These are phyloP conservation scores for Tagetes patula DNA, from an alignment of 129 eudicot genomes.

Conservation along the genomic window DNA sequence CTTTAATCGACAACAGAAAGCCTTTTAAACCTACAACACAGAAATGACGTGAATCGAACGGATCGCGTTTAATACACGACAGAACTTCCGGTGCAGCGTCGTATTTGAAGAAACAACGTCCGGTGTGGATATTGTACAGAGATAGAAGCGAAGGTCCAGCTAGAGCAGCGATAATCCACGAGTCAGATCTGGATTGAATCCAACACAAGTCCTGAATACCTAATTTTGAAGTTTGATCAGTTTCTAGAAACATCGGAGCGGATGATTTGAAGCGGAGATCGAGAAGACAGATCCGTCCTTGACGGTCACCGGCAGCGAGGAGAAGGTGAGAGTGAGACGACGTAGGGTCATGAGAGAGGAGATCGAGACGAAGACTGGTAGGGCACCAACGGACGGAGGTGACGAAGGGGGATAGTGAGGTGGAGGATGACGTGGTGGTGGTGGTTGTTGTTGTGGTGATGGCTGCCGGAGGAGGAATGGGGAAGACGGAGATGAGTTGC, in stretches of 20 bases:
- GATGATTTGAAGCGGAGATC: conserved; percentile 55
- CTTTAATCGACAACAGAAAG: conserved; percentile 50
- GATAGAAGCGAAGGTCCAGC: conserved; percentile 66
- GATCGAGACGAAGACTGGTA: conserved; percentile 50
- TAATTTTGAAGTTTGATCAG: conserved; percentile 38
- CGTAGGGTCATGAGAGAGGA: conserved; percentile 47
- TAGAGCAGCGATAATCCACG: conserved; percentile 74
- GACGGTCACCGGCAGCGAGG: conserved; percentile 92
- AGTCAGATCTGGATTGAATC: conserved; percentile 60
- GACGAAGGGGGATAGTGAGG: conserved; percentile 67
- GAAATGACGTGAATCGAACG: conserved; percentile 79
- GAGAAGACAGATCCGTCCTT: conserved; percentile 73
- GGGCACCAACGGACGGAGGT: conserved; percentile 92
- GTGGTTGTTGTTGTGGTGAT: conserved; percentile 19
- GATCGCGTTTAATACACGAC: conserved; percentile 69
- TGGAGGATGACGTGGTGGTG: conserved; percentile 55
- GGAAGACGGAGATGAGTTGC: conserved; percentile 68
- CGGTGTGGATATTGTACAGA: conserved; percentile 48
- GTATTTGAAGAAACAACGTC: conserved; percentile 76
- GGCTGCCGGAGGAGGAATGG: conserved; percentile 67
- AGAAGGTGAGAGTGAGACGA: conserved; percentile 55
- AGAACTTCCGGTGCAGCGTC: conserved; percentile 69
- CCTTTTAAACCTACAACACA: conserved; percentile 76
- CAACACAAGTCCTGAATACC: conserved; percentile 89
- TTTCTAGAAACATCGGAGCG: conserved; percentile 46